Evolutionary conservation across 768 basidiomycete species (phyloP).

Genomic region (Tulasnella sp.): DNA sequence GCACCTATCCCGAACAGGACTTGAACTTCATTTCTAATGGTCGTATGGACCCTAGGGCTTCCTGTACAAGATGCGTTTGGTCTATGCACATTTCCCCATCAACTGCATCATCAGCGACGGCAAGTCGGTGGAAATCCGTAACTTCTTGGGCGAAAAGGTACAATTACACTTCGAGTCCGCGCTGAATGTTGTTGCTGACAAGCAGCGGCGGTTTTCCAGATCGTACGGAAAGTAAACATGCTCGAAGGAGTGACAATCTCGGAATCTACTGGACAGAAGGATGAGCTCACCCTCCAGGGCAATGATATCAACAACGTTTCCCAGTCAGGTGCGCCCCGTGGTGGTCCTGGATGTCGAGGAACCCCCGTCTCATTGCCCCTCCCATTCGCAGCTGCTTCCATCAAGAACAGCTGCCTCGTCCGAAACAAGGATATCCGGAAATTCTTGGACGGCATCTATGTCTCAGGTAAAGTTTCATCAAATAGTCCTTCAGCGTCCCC

Average conservation of each 20-base stretch:
- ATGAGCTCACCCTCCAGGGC: conserved; percentile 89
- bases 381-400: conserved; percentile 70
- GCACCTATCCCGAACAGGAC: conserved; percentile 38
- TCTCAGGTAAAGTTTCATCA: conserved; percentile 56
- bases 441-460: conserved; percentile 91
- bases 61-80: conserved; percentile 99
- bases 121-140: conserved; percentile 77
- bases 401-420: conserved; percentile 94
- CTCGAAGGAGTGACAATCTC: conserved; percentile 75
- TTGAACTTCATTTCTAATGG: conserved; percentile 40
- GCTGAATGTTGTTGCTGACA: not conserved
- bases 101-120: conserved; percentile 93
- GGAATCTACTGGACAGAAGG: conserved; percentile 90
- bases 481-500: not conserved
- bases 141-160: conserved; percentile 93
- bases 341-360: not conserved
- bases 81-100: conserved; percentile 99
- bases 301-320: conserved; percentile 97
- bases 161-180: conserved; percentile 25
- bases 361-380: not conserved
- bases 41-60: conserved; percentile 66
- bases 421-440: conserved; percentile 99
- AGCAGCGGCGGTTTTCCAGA: conserved; percentile 43
- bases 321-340: conserved; percentile 67
- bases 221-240: conserved; percentile 90